Evolutionary conservation across 2,329 filamentous ascomycete species (phyloP).

Genomic region (Botrytis cinerea): DNA sequence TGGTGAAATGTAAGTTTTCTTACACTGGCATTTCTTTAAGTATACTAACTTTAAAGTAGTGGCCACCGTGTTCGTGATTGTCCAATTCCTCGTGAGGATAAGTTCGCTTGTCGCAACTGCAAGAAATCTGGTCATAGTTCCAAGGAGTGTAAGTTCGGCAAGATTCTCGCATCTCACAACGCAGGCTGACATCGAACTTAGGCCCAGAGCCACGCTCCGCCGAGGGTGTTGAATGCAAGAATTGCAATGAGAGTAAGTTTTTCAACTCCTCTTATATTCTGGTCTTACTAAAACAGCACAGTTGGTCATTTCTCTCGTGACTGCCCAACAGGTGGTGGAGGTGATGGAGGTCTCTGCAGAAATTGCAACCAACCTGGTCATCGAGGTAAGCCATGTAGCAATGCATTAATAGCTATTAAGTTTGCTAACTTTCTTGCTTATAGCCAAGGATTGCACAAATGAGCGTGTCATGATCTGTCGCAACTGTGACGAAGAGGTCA

Average conservation of each 20-base stretch:
- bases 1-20: constrained; percentile 42
- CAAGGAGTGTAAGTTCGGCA: constrained; percentile 39
- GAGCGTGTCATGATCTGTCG: constrained; percentile 42
- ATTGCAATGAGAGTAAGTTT: constrained; percentile 40
- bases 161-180: background rate
- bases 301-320: constrained; percentile 64
- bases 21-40: background rate
- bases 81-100: constrained; percentile 61
- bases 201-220: constrained; percentile 60
- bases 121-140: constrained; percentile 45
- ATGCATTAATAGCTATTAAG: background rate
- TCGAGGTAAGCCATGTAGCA: constrained; percentile 32
- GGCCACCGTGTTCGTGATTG: constrained; percentile 73
- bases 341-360: constrained; percentile 55
- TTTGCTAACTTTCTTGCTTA: constrained; percentile 2
- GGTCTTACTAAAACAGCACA: constrained; percentile 37
- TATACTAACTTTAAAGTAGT: constrained; percentile 28
- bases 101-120: constrained; percentile 69
- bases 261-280: background rate
- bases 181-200: constrained; percentile 21
- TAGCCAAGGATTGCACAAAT: constrained; percentile 51
- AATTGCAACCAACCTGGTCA: constrained; percentile 69
- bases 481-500: constrained; percentile 60
- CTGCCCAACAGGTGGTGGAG: constrained; percentile 62
- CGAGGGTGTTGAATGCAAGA: constrained; percentile 45